Conservation (phyloP, 2,329 filamentous ascomycete species). For the Penicillium sp. region DNA sequence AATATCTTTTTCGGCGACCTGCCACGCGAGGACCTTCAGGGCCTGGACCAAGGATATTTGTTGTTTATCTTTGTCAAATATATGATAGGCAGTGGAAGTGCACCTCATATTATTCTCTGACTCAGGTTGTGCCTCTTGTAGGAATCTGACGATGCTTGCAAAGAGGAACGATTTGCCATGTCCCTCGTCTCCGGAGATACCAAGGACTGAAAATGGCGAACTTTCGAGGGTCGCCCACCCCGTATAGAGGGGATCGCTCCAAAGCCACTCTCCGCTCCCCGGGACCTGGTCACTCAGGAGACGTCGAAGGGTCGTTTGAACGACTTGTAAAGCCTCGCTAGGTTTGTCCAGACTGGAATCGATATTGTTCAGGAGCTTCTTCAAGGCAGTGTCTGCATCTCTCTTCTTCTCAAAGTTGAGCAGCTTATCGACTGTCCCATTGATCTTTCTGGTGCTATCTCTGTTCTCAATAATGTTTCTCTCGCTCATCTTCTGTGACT, state of each 20-base stretch:
- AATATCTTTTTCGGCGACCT: constrained; percentile 8
- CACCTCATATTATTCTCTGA: constrained; percentile 4
- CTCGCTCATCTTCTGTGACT: constrained; percentile 24
- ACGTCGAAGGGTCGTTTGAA: constrained; percentile 1
- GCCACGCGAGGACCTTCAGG: constrained; percentile 11
- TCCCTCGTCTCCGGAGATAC: constrained; percentile 12
- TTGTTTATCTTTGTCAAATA: background rate
- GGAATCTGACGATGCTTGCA: constrained; percentile 1
- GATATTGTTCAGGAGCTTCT: constrained; percentile 6
- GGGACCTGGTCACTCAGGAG: constrained; percentile 5
- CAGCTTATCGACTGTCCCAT: constrained; percentile 11
- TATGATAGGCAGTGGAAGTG: constrained; percentile 2
- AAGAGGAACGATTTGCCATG: constrained; percentile 16
- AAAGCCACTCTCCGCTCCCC: constrained; percentile 9
- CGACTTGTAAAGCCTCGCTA: constrained; percentile 6
- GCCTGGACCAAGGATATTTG: constrained; percentile 3
- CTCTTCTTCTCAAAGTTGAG: constrained; percentile 12
- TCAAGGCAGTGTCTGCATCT: constrained; percentile 8
- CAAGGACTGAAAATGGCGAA: constrained; percentile 3
- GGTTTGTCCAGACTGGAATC: constrained; percentile 12
- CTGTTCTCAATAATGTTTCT: constrained; percentile 12
- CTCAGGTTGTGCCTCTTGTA: constrained; percentile 6
- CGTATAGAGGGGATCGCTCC: background rate
- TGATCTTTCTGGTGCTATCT: constrained; percentile 14
- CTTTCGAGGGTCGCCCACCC: background rate